Base-by-base conservation (phyloP, 2,329 filamentous ascomycete genomes). In the Pseudopithomyces maydicus region DNA sequence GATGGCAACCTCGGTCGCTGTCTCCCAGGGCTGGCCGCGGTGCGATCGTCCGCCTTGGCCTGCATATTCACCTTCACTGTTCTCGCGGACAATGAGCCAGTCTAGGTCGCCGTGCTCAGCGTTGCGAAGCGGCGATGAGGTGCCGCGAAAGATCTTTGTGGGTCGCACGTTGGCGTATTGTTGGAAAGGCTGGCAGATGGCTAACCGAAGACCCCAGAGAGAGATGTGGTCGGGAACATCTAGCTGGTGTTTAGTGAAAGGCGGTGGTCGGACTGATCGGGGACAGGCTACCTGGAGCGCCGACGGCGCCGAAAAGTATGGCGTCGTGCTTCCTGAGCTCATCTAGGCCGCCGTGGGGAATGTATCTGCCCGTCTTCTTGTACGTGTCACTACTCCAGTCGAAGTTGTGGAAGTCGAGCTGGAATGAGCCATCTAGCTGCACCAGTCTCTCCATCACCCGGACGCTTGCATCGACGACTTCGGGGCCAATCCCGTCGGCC, bases 301-400 rank as follows among this genome's bases (percentile, higher is more conserved):
- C 88, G 5, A 90, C 88, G 6, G 88, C 86, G 14, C 88, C 88
- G 59, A 90, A 90, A 43, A 88, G 81, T 53, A 89, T 88, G 2
- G 88, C 87, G 67, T 90, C 84, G 62, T 88, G 86, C 52, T 78
- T 79, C 61, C 79, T 79, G 20, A 90, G 75, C 6, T 78, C 78
- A 8, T 86, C 82, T 1, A 88, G 76, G 1, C 84, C 86, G 32
- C 82, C 85, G 20, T 85, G 81, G 0, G 86, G 85, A 8, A 88
- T 87, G 66, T 88, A 90, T 62, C 84, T 81, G 1, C 88, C 88
- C 0, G 82, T 87, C 68, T 82, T 82, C 70, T 88, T 88, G 74
- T 88, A 90, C 0, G 81, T 85, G 15, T 87, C 84, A 0, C 85
- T 88, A 62, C 84, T 86, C 88, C 87, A 90, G 70, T 89, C 85